These are phyloP conservation scores for Rhodotorula sp. DNA, from an alignment of 1,284 basidiomycete genomes.

Conservation along the genomic window DNA sequence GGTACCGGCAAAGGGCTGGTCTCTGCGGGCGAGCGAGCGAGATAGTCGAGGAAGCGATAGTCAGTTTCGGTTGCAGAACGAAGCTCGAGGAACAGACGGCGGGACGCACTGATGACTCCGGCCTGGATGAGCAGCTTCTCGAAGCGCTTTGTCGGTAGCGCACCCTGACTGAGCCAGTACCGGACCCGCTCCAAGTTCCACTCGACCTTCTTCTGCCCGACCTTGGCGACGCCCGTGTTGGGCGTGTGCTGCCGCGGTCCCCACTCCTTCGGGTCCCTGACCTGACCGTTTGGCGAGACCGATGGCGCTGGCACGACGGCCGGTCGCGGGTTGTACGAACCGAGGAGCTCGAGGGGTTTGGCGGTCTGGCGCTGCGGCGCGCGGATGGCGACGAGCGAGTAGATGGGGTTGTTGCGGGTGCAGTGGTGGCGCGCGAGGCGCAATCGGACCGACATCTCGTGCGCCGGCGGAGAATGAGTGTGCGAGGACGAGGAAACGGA, in stretches of 20 bases:
- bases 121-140: constrained; percentile 47
- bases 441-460: constrained; percentile 22
- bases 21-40: background rate
- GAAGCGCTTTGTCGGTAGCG: constrained; percentile 48
- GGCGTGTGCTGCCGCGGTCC: constrained; percentile 13
- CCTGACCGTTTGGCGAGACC: constrained; percentile 32
- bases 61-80: background rate
- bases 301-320: constrained; percentile 1
- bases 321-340: constrained; percentile 25
- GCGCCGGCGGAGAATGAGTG: too few relatives aligned
- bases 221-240: background rate
- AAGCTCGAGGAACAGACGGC: too few relatives aligned
- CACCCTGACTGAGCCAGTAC: constrained; percentile 49
- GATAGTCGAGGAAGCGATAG: too few relatives aligned
- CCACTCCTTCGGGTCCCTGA: constrained; percentile 18
- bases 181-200: constrained; percentile 48
- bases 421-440: constrained; percentile 34
- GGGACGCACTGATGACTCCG: constrained; percentile 37
- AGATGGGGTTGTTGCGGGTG: constrained; percentile 36
- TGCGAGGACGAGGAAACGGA: background rate
- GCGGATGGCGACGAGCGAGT: constrained; percentile 34
- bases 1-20: constrained; percentile 8
- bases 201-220: constrained; percentile 43
- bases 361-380: constrained; percentile 22
- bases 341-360: constrained; percentile 32